phyloP scores from a whole-genome alignment of 768 basidiomycete genomes.

The Suillus variegatus region DNA sequence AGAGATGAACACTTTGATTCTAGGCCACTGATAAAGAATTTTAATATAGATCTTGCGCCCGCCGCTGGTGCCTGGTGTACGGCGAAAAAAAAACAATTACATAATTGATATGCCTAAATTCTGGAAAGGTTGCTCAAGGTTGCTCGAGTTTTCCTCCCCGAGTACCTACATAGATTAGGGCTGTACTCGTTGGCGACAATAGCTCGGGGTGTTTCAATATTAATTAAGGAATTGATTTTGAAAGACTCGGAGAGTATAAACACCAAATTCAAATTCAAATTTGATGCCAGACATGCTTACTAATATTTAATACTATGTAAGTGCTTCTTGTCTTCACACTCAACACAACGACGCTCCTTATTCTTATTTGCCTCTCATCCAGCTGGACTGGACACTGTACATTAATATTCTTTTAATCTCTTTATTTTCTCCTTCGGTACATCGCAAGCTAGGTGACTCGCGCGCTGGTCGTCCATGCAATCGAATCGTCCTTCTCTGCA shows the following conservation, averaged over 20 bases:
- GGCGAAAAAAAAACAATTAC: neutral
- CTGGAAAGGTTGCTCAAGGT: neutral
- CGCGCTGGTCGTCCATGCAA: conserved; percentile 4
- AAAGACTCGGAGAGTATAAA: neutral
- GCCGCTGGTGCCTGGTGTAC: no score
- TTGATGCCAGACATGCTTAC: neutral
- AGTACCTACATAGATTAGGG: neutral
- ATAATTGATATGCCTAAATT: neutral
- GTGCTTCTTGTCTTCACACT: neutral
- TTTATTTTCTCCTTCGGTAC: neutral
- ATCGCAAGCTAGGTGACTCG: neutral
- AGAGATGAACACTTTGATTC: neutral
- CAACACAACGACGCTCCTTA: conserved; percentile 6
- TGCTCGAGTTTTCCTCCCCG: neutral
- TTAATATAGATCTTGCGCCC: no score
- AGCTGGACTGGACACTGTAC: conserved; percentile 24
- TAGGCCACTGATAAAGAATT: no score
- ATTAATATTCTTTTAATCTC: conserved; percentile 1
- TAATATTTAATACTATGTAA: neutral
- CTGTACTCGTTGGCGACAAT: no score
- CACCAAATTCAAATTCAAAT: neutral
- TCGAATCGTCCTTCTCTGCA: conserved; percentile 3
- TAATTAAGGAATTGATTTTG: neutral
- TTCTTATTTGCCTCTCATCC: conserved; percentile 12
- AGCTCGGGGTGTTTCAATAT: neutral